phyloP scores from a whole-genome alignment of 73 alveolate genomes.

The Symbiodinium natans region DNA sequence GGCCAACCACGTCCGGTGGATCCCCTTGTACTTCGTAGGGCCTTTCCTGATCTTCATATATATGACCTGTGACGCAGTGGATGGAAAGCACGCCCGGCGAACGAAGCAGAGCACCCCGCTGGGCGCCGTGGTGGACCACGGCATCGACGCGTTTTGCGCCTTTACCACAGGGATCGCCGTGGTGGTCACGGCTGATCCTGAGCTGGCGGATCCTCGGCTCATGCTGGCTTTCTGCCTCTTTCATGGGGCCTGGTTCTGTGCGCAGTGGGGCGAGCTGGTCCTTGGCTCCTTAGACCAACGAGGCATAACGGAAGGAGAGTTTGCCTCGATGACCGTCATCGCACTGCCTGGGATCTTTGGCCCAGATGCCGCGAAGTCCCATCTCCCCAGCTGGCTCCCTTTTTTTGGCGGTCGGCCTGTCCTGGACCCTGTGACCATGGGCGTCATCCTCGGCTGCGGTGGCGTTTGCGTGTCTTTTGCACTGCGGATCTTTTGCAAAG shows the following conservation, averaged over 20 bases:
- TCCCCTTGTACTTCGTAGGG: conserved; percentile 34
- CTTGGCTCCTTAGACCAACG: conserved; percentile 72
- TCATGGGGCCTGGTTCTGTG: conserved; percentile 92
- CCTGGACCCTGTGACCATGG: neutral
- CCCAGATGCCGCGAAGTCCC: neutral
- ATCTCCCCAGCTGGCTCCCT: conserved; percentile 35
- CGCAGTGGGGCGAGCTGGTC: conserved; percentile 87
- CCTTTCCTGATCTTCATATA: conserved; percentile 67
- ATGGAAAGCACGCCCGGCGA: conserved; percentile 83
- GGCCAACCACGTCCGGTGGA: conserved; percentile 17
- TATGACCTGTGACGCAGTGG: conserved; percentile 92
- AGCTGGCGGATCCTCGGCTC: conserved; percentile 45
- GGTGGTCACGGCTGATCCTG: conserved; percentile 67
- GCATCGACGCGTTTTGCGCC: conserved; percentile 92
- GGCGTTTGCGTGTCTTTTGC: conserved; percentile 51
- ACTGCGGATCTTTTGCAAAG: conserved; percentile 25
- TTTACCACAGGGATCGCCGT: conserved; percentile 80
- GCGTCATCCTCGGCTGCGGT: neutral
- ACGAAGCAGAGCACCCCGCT: conserved; percentile 85
- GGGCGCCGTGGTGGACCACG: conserved; percentile 87
- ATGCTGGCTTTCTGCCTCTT: conserved; percentile 86
- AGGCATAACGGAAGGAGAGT: conserved; percentile 87
- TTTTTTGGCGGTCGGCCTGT: neutral
- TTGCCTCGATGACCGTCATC: conserved; percentile 56
- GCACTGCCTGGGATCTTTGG: conserved; percentile 44